These are phyloP conservation scores for Hypoxylon sp. DNA, from an alignment of 2,329 filamentous ascomycete species.

Conservation along the genomic window DNA sequence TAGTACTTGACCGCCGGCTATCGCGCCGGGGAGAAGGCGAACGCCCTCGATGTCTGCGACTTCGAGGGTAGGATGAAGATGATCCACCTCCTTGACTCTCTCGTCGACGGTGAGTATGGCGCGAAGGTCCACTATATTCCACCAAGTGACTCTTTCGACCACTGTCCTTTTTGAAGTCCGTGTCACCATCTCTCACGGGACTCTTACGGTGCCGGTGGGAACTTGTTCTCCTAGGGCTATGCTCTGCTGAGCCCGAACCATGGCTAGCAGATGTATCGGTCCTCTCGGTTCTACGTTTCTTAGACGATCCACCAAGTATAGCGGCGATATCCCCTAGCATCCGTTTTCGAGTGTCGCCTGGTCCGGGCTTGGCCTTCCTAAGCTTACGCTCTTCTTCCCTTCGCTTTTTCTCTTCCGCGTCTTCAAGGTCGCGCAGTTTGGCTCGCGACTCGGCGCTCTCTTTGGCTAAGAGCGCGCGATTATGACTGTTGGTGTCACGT, in stretches of 20 bases:
- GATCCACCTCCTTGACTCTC: slow-evolving; percentile 22
- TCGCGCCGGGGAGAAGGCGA: slow-evolving; percentile 35
- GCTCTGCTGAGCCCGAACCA: slow-evolving; percentile 17
- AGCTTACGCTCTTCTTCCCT: slow-evolving; percentile 51
- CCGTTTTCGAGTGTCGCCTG: slow-evolving; percentile 67
- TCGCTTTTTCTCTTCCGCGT: slow-evolving; percentile 61
- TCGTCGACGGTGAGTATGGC: slow-evolving; percentile 34
- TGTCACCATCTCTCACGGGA: slow-evolving; percentile 44
- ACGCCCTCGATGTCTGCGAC: slow-evolving; percentile 28
- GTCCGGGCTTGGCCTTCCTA: slow-evolving; percentile 61
- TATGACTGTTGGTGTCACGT: slow-evolving; percentile 88
- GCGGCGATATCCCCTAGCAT: slow-evolving; percentile 74
- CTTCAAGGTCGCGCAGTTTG: slow-evolving; percentile 74
- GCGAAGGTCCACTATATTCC: slow-evolving; percentile 29
- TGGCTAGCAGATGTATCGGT: slow-evolving; percentile 34
- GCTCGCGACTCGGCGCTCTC: slow-evolving; percentile 84
- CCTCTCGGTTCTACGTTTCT: slow-evolving; percentile 55
- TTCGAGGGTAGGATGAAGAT: slow-evolving; percentile 27
- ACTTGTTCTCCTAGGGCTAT: slow-evolving; percentile 36
- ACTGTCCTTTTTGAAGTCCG: slow-evolving; percentile 41
- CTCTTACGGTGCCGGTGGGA: slow-evolving; percentile 37
- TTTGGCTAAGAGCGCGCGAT: slow-evolving; percentile 85
- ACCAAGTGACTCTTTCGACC: slow-evolving; percentile 48
- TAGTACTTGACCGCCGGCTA: slow-evolving; percentile 12
- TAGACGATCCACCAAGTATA: slow-evolving; percentile 64